Conservation (phyloP, 2,329 filamentous ascomycete genomes). For the Nigrospora osmanthi region DNA sequence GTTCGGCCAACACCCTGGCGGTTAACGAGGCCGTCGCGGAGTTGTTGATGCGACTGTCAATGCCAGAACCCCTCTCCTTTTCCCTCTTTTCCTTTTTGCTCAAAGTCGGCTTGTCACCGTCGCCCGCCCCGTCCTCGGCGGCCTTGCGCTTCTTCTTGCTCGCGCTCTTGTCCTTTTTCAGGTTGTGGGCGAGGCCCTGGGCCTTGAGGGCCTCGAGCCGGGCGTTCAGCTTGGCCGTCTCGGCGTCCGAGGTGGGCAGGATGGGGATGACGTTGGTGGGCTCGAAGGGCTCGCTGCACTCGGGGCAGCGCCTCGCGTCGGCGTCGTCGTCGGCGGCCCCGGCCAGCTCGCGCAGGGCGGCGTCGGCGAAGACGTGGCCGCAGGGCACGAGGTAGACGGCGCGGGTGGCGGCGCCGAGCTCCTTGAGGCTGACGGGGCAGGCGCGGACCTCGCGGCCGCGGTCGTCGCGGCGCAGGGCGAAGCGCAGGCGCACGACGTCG, state of each 20-base stretch:
- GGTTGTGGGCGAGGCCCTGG: constrained; percentile 66
- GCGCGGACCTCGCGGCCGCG: constrained; percentile 52
- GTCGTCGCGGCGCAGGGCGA: constrained; percentile 41
- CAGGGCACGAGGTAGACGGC: constrained; percentile 89
- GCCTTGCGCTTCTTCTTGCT: constrained; percentile 57
- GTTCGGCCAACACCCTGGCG: constrained; percentile 78
- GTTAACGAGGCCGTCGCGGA: constrained; percentile 78
- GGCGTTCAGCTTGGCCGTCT: constrained; percentile 61
- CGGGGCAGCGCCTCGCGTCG: constrained; percentile 44
- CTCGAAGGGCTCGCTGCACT: constrained; percentile 71
- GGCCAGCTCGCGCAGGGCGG: constrained; percentile 71
- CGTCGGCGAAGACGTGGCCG: constrained; percentile 87
- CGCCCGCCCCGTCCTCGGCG: constrained; percentile 17
- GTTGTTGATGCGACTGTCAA: constrained; percentile 70
- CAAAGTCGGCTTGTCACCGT: constrained; percentile 4
- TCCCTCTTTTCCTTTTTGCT: constrained; percentile 43
- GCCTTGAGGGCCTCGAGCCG: constrained; percentile 20
- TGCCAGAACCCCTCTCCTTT: constrained; percentile 23
- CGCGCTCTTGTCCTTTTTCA: constrained; percentile 69
- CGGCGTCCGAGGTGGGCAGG: constrained; percentile 61
- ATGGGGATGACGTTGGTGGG: constrained; percentile 76
- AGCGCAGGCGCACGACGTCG: constrained; percentile 81
- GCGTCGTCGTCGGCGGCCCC: neutral
- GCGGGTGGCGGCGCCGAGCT: constrained; percentile 70
- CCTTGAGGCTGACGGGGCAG: constrained; percentile 83